These are phyloP conservation scores for Crithidia brevicula DNA, from an alignment of 208 protist genomes.

Conservation along the genomic window DNA sequence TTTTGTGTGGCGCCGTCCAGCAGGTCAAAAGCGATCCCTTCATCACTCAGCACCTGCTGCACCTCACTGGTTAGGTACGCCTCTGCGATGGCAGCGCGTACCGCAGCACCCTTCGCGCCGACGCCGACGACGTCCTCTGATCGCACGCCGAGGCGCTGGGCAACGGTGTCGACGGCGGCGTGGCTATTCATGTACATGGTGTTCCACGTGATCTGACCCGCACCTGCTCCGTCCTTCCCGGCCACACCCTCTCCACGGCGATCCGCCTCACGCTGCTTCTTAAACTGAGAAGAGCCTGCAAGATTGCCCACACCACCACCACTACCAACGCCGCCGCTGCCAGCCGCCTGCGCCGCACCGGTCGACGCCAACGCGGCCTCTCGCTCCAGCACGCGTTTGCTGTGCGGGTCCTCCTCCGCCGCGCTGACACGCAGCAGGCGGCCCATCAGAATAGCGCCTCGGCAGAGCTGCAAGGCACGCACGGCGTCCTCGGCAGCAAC, in stretches of 20 bases:
- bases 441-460: conserved; percentile 92
- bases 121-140: conserved; percentile 69
- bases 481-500: conserved; percentile 84
- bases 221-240: neutral
- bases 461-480: conserved; percentile 67
- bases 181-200: conserved; percentile 85
- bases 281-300: conserved; percentile 66
- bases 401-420: conserved; percentile 82
- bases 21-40: conserved; percentile 75
- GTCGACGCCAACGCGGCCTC: conserved; percentile 40
- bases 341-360: conserved; percentile 12
- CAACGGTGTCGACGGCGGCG: conserved; percentile 75
- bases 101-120: conserved; percentile 79
- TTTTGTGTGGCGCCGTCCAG: conserved; percentile 66
- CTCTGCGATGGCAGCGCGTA: conserved; percentile 89
- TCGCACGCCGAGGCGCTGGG: conserved; percentile 65
- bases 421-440: conserved; percentile 70
- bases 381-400: conserved; percentile 45
- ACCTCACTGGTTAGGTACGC: conserved; percentile 82
- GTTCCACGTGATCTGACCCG: conserved; percentile 61
- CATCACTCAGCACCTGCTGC: conserved; percentile 73
- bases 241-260: conserved; percentile 27
- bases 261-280: conserved; percentile 54
- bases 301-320: conserved; percentile 14
- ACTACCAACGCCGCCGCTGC: neutral